Evolutionary conservation across 306 rosid species (phyloP).

Genomic region (Cucurbita maxima): DNA sequence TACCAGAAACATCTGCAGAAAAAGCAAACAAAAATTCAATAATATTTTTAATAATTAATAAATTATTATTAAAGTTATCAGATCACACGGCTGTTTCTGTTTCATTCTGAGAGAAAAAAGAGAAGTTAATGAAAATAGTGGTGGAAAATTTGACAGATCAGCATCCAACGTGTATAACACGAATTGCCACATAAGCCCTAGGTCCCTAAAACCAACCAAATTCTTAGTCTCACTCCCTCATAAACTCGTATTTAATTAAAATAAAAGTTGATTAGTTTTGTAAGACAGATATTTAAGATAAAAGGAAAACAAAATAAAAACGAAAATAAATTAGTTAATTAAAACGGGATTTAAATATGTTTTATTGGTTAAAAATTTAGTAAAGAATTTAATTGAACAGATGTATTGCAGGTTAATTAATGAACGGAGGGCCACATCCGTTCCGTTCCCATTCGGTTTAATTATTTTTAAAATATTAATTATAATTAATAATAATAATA

Average conservation of each 20-base stretch:
- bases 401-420: neutral
- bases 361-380: neutral
- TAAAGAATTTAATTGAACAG: neutral
- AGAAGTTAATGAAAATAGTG: neutral
- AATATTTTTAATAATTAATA: neutral
- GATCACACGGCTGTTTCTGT: no score
- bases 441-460: neutral
- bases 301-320: neutral
- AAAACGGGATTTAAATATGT: neutral
- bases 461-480: neutral
- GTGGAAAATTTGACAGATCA: neutral
- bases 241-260: no score
- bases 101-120: no score
- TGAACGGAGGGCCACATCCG: neutral
- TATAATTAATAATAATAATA: neutral
- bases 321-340: no score
- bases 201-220: no score
- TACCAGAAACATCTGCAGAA: neutral
- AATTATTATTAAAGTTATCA: neutral
- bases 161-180: neutral
- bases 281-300: no score
- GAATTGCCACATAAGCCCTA: neutral
- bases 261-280: no score
- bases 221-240: neutral
- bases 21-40: neutral